phyloP scores from a whole-genome alignment of 208 protist genomes.

The Leishmania lainsoni region DNA sequence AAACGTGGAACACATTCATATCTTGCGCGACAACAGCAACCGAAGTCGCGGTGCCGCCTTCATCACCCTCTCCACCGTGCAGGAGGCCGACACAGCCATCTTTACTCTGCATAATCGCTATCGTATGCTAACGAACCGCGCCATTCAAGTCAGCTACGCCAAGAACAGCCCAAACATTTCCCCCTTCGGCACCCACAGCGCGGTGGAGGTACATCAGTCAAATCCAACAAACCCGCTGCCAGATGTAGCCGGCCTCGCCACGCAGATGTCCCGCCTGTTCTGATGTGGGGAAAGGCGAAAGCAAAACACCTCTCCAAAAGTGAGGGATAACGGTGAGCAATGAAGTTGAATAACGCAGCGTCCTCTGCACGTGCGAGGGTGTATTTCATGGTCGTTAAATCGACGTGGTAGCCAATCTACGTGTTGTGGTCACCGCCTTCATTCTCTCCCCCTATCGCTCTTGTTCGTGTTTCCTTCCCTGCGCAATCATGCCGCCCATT shows the following conservation, averaged over 20 bases:
- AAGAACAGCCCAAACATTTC: slow-evolving; percentile 90
- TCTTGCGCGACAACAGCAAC: slow-evolving; percentile 82
- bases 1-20: slow-evolving; percentile 86
- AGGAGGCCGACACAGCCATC: slow-evolving; percentile 88
- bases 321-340: background rate
- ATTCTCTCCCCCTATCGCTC: background rate
- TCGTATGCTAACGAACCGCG: slow-evolving; percentile 86
- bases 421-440: background rate
- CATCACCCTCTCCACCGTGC: slow-evolving; percentile 77
- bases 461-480: background rate
- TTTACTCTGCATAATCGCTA: slow-evolving; percentile 90
- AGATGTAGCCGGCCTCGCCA: slow-evolving; percentile 54
- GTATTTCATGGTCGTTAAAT: background rate
- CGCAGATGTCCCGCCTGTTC: slow-evolving; percentile 36
- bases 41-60: slow-evolving; percentile 86
- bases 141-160: slow-evolving; percentile 90
- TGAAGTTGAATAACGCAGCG: background rate
- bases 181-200: slow-evolving; percentile 75
- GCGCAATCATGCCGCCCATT: background rate
- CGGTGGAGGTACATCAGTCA: slow-evolving; percentile 79
- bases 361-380: background rate
- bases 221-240: slow-evolving; percentile 88
- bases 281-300: slow-evolving; percentile 16
- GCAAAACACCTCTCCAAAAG: background rate
- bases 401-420: background rate